Base-by-base conservation (phyloP, 2,329 filamentous ascomycete genomes). In the Akanthomyces dipterigenus region DNA sequence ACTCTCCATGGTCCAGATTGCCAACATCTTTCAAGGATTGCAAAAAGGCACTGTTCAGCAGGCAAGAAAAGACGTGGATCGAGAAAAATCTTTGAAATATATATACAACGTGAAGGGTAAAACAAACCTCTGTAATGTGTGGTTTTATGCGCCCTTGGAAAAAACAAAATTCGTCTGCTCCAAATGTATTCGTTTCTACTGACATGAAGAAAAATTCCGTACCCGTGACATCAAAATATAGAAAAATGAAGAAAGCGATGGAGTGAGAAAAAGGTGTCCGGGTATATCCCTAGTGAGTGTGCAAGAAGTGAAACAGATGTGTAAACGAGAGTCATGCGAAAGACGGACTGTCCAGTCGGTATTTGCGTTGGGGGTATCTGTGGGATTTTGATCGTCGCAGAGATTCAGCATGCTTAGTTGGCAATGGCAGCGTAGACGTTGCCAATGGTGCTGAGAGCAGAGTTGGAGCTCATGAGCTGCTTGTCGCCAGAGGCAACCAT, bases 371-470 rank as follows among this genome's bases (percentile, higher is more conserved):
- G 26, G 51, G 50, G 43, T 48, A 51, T 55, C 34, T 42, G 20
- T 16, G 40, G 38, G 42, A 28, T 45, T 26, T 64, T 54, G 51
- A 60, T 22, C 51, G 34, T 34, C 59, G 58, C 60, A 69, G 70
- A 71, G 45, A 36, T 45, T 48, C n/a, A 49, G 43, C n/a, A 36
- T 49, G 55, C 55, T 62, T 58, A 61, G 24, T 68, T 63, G 55
- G 38, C 48, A 9, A 71, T 64, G 38, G 75, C 76, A 66, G 80
- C 82, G 66, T 81, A 85, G 61, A 76, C 76, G 66, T 77, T 69
- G 69, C 83, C 83, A 64, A 75, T 77, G 24, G 64, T 63, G 75
- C 76, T 82, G 26, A 81, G 73, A n/a, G 70, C 36, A 28, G 69
- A 72, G 50, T 68, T 55, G 36, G 72, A 74, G 51, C 70, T 61